Conservation (phyloP, 1,284 basidiomycete genomes). For the Microbotryomycetes sp. region DNA sequence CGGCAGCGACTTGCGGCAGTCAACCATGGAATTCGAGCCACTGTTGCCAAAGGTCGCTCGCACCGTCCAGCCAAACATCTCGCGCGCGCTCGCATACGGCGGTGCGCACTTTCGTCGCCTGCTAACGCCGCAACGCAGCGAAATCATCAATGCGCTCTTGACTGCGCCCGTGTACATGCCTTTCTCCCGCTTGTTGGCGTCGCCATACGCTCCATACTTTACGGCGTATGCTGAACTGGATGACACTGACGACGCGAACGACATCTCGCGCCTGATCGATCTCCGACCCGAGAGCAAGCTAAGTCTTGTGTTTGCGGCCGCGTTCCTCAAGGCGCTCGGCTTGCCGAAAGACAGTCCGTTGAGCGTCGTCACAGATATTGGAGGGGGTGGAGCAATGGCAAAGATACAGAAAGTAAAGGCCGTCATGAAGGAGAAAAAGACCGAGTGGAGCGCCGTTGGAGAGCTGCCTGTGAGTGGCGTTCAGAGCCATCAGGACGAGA, state of each 20-base stretch:
- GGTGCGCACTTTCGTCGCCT: constrained; percentile 59
- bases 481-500: constrained; percentile 48
- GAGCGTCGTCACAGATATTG: constrained; percentile 42
- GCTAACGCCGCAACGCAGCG: constrained; percentile 54
- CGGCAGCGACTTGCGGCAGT: constrained; percentile 3
- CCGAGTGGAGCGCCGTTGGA: constrained; percentile 43
- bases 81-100: constrained; percentile 67
- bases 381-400: constrained; percentile 41
- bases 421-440: constrained; percentile 44
- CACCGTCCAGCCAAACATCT: constrained; percentile 7
- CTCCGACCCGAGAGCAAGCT: background rate
- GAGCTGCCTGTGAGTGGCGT: constrained; percentile 43
- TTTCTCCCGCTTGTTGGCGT: constrained; percentile 52
- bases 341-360: constrained; percentile 38
- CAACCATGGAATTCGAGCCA: constrained; percentile 9
- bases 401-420: constrained; percentile 42
- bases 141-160: constrained; percentile 65
- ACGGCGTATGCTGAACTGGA: constrained; percentile 2
- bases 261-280: background rate
- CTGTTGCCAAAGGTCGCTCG: constrained; percentile 36
- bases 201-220: constrained; percentile 63
- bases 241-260: constrained; percentile 48
- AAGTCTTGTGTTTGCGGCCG: constrained; percentile 14
- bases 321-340: constrained; percentile 15
- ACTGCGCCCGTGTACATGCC: constrained; percentile 67